Base-by-base conservation (phyloP, 495 filamentous ascomycete species). In the Tuber brumale region DNA sequence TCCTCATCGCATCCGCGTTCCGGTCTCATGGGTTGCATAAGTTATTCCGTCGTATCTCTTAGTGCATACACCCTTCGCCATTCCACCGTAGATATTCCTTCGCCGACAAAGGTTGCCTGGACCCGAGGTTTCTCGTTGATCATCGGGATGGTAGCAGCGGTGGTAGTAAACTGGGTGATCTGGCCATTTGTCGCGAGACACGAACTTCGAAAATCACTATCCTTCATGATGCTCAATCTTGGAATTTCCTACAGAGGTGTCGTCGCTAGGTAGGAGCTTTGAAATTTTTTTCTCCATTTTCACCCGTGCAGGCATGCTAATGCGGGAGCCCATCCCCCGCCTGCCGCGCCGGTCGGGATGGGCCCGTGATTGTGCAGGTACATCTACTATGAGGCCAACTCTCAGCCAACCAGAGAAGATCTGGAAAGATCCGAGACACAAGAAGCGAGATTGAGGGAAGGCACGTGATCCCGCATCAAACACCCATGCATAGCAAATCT, bases 161-260 rank as follows among this genome's bases (percentile, higher is more conserved):
- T 90, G 27, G 75, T 87, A 1, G 84, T 89, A 16, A 90, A 89
- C 79, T 89, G 88, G 88, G 72, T 88, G 12, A 83, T 90, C 31
- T 90, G 88, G 88, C 88, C 88, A 61, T 90, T 90, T 70, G 85
- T 90, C 8, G 88, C 88, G 31, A 83, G 88, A 12, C 88, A 89
- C 79, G 88, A 90, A 75, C 84, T 90, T 27, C 81, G 88, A 42
- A 89, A 89, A 74, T 86, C 87, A 0, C 73, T 89, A 9, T 85
- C 87, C 12, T 77, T 85, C 12, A 89, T 88, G 86, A 83, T 89
- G 75, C 85, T 90, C 21, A 88, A 89, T 77, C 83, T 84, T 41
- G 87, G 87, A 48, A 86, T 89, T 75, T 84, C 88, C 21, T 90
- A 89, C 79, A 81, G 84, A 74, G 85, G 85, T 70, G 86, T 89